Base-by-base conservation (phyloP, 768 basidiomycete genomes). In the Hemileccinum impolitum region DNA sequence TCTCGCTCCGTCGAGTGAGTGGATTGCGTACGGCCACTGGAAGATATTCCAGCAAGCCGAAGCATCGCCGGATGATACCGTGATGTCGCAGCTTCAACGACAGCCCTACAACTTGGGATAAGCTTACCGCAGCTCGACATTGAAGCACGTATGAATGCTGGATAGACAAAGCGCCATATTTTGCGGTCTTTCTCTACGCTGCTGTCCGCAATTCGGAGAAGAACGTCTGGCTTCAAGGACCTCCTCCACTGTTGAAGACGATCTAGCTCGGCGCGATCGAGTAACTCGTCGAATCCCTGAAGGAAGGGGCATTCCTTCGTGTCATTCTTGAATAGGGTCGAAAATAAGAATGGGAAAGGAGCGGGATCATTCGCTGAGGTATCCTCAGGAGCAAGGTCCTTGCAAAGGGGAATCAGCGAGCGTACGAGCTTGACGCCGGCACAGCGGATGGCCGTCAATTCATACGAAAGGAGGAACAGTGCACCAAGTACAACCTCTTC, bases 161-260 rank as follows among this genome's bases (percentile, higher is more conserved):
- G 85, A 55, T 81, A 87, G 41, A 88, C 66, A 59, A 82, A 83
- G 47, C 81, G 75, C 90, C 90, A 93, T 17, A 93, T 69, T 39
- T 75, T 79, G 43, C 78, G 77, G 60, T 93, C 90, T 43, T 78
- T 75, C 34, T 81, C 77, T 38, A 82, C 74, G 6, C 71, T 68
- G 63, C 90, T 91, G 49, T 90, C 87, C 10, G 82, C 87, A 43
- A 93, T 78, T 18, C 80, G 77, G 12, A 91, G 69, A 12, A 82
- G 73, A 25, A 81, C 68, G 49, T 87, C 85, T 0, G 70, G 65
- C 39, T 75, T 75, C 21, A 71, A 72, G 7, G 78, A 78, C 44
- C 82, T 74, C 55, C 73, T 73, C 87, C 87, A 89, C 52, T 85
- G 80, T 25, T 78, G 77, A 19, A 90, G 69, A 12, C 87, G 78